Evolutionary conservation across 108 stramenopile genomes (phyloP).

Genomic region (Mediolabrus comicus): DNA sequence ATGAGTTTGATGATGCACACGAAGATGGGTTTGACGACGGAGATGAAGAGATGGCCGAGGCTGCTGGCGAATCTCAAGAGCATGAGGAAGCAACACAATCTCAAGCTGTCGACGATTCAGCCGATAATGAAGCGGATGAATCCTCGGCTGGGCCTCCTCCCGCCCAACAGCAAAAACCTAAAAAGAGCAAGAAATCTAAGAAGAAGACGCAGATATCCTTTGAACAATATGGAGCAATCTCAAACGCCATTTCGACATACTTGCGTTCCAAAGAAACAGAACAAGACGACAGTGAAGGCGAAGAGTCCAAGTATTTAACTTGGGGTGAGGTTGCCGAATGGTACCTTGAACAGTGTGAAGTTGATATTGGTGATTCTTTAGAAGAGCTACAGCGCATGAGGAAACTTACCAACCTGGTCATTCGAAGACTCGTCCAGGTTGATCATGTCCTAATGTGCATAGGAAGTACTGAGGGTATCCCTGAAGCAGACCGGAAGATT

Average conservation of each 20-base stretch:
- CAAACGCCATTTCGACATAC: conserved; percentile 87
- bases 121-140: conserved; percentile 21
- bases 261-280: conserved; percentile 83
- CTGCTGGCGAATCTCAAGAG: conserved; percentile 29
- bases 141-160: conserved; percentile 6
- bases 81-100: conserved; percentile 29
- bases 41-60: conserved; percentile 27
- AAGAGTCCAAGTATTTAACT: conserved; percentile 49
- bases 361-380: conserved; percentile 79
- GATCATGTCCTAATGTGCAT: conserved; percentile 79
- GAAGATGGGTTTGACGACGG: conserved; percentile 18
- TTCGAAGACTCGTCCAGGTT: conserved; percentile 75
- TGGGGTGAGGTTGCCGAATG: conserved; percentile 87
- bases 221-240: conserved; percentile 93
- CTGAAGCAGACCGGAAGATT: conserved; percentile 58
- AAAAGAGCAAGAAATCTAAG: conserved; percentile 59
- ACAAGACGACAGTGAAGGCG: conserved; percentile 37
- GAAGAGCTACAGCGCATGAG: conserved; percentile 77
- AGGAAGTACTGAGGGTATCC: conserved; percentile 53
- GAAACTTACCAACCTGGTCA: conserved; percentile 85
- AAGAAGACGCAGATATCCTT: conserved; percentile 92
- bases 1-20: conserved; percentile 54
- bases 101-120: conserved; percentile 53
- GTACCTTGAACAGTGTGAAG: conserved; percentile 84
- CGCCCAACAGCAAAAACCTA: conserved; percentile 23